phyloP scores from a whole-genome alignment of 1,284 basidiomycete species.

The Bjerkandera adusta region DNA sequence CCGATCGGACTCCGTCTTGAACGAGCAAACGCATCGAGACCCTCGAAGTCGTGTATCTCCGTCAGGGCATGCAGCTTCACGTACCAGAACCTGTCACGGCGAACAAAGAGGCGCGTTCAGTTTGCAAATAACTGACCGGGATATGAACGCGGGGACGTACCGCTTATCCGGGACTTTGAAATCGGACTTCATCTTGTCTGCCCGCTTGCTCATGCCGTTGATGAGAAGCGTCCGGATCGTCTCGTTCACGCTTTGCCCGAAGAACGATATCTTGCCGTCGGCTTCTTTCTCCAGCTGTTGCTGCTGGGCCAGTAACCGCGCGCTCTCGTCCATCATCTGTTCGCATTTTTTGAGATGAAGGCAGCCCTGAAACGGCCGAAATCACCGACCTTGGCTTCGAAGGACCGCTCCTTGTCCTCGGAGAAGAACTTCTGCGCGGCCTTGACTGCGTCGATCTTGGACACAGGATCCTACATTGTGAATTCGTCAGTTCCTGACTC shows the following conservation, averaged over 20 bases:
- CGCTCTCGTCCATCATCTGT: conserved; percentile 89
- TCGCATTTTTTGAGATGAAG: neutral
- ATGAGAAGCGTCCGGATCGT: conserved; percentile 77
- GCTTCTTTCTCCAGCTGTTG: conserved; percentile 86
- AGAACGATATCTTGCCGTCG: conserved; percentile 73
- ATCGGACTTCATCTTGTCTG: conserved; percentile 82
- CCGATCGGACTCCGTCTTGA: conserved; percentile 92
- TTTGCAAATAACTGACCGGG: neutral
- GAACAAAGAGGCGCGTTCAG: neutral
- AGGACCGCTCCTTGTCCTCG: conserved; percentile 88
- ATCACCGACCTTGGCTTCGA: conserved; percentile 81
- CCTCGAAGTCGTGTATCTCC: conserved; percentile 78
- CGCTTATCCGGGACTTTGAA: conserved; percentile 92
- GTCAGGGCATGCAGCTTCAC: conserved; percentile 84
- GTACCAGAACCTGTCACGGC: conserved; percentile 82
- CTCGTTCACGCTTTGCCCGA: conserved; percentile 81
- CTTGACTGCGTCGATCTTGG: conserved; percentile 73
- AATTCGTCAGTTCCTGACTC: neutral
- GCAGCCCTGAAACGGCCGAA: conserved; percentile 3
- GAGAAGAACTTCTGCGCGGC: conserved; percentile 90
- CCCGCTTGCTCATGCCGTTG: conserved; percentile 79
- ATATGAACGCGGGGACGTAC: conserved; percentile 34
- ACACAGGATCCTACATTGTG: conserved; percentile 56
- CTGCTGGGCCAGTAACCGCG: conserved; percentile 76
- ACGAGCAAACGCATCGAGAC: conserved; percentile 79